Evolutionary conservation across 2,329 filamentous ascomycete genomes (phyloP).

Genomic region (Amphichorda felina): DNA sequence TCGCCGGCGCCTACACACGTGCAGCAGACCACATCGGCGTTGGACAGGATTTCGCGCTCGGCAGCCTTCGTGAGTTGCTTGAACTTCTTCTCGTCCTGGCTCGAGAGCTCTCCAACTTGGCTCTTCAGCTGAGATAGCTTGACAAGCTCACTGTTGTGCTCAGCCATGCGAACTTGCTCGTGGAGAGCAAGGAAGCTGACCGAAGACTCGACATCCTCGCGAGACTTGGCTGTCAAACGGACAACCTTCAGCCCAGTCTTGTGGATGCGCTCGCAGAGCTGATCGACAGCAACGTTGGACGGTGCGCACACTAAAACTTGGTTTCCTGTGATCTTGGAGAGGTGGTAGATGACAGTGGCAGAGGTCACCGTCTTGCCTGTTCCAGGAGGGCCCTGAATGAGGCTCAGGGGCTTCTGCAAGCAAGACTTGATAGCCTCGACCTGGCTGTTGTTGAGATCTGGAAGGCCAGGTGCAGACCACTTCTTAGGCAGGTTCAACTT

Average conservation of each 20-base stretch:
- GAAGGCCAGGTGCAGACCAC: constrained; percentile 87
- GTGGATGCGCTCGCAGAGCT: constrained; percentile 94
- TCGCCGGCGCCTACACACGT: constrained; percentile 97
- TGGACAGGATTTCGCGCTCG: constrained; percentile 87
- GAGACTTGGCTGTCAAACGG: constrained; percentile 94
- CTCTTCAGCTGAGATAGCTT: constrained; percentile 90
- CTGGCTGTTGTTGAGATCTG: constrained; percentile 90
- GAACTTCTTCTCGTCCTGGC: constrained; percentile 96
- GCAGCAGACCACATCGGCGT: constrained; percentile 96
- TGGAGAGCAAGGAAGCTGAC: constrained; percentile 92
- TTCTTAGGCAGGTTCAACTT: constrained; percentile 94
- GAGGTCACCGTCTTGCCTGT: constrained; percentile 98
- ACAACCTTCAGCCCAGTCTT: constrained; percentile 92
- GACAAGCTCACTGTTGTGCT: constrained; percentile 84
- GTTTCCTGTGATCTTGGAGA: constrained; percentile 88
- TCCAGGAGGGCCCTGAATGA: constrained; percentile 94
- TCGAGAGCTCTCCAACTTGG: constrained; percentile 82
- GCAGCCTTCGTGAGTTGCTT: constrained; percentile 90
- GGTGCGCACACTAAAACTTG: constrained; percentile 95
- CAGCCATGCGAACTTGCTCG: constrained; percentile 94
- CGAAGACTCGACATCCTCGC: constrained; percentile 97
- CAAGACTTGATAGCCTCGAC: constrained; percentile 95
- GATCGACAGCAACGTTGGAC: constrained; percentile 96
- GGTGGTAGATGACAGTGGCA: constrained; percentile 95
- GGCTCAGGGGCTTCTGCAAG: constrained; percentile 80